Percentiles rank a stretch among this genome's conserved stretches.
phyloP scores from a whole-genome alignment of 2,329 filamentous ascomycete genomes.

The Herpotrichia juniperi region DNA sequence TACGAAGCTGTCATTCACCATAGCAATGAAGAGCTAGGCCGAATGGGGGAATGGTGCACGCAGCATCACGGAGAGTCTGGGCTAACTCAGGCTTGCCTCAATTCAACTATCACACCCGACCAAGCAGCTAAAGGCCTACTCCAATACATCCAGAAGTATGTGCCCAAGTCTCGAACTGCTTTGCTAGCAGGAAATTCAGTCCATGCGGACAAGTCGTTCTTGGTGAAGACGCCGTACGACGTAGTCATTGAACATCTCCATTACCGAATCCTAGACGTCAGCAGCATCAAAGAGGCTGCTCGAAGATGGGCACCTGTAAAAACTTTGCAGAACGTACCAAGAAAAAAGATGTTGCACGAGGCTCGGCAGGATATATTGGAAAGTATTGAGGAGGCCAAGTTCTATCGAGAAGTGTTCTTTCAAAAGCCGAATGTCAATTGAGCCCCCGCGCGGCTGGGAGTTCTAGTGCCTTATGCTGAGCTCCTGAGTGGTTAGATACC shows the following conservation, averaged over 20 bases:
- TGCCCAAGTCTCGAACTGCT: slow-evolving; percentile 70
- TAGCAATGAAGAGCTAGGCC: slow-evolving; percentile 69
- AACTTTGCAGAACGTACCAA: slow-evolving; percentile 66
- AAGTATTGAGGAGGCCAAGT: slow-evolving; percentile 89
- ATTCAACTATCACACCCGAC: slow-evolving; percentile 73
- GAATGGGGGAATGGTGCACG: slow-evolving; percentile 91
- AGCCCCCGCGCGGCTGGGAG: too few species aligned
- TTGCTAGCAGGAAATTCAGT: slow-evolving; percentile 92
- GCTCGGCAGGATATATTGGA: slow-evolving; percentile 90
- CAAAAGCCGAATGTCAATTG: background rate
- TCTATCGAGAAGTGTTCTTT: slow-evolving; percentile 78
- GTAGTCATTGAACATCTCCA: slow-evolving; percentile 78
- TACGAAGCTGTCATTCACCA: slow-evolving; percentile 84
- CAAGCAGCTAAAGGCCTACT: slow-evolving; percentile 76
- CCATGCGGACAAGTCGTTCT: slow-evolving; percentile 85
- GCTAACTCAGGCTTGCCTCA: slow-evolving; percentile 75
- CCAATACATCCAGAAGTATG: slow-evolving; percentile 74
- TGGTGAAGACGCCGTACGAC: slow-evolving; percentile 75
- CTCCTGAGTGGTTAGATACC: too few species aligned
- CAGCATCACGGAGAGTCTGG: slow-evolving; percentile 80
- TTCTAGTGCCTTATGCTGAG: too few species aligned
- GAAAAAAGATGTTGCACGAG: slow-evolving; percentile 79
- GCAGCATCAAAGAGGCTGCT: slow-evolving; percentile 87
- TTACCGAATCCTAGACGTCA: slow-evolving; percentile 91
- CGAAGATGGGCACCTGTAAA: slow-evolving; percentile 76